phyloP scores from a whole-genome alignment of 2,329 filamentous ascomycete species.

The Aureobasidium sp. region DNA sequence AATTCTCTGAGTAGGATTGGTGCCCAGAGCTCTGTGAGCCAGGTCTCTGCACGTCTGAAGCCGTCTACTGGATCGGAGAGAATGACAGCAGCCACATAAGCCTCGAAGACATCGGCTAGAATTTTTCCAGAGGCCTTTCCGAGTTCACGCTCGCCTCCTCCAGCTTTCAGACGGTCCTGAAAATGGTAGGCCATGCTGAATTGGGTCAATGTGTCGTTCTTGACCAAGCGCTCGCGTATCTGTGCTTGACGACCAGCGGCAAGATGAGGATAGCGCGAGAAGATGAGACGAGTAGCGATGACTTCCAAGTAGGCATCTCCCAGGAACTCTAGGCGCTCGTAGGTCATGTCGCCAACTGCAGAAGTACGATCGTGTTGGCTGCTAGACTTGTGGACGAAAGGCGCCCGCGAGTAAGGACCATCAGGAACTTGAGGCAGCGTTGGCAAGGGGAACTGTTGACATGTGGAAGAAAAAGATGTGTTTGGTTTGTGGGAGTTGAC shows the following conservation, averaged over 20 bases:
- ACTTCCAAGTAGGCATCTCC: constrained; percentile 81
- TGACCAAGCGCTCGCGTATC: constrained; percentile 68
- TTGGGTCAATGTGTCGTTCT: constrained; percentile 65
- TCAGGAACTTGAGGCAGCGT: constrained; percentile 20
- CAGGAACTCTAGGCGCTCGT: constrained; percentile 81
- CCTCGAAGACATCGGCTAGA: constrained; percentile 80
- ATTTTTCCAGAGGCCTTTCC: constrained; percentile 60
- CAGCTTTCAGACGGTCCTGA: constrained; percentile 52
- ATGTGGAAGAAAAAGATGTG: constrained; percentile 4
- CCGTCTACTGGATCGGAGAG: constrained; percentile 58
- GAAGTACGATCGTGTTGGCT: constrained; percentile 17
- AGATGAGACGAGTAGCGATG: constrained; percentile 67
- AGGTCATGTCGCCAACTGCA: constrained; percentile 35
- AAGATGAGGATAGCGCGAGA: constrained; percentile 57
- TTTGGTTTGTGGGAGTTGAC: constrained; percentile 15
- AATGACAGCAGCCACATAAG: constrained; percentile 74
- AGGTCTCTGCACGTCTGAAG: constrained; percentile 51
- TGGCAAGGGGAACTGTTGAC: constrained; percentile 18
- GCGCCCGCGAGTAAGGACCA: constrained; percentile 18
- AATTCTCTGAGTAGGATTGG: constrained; percentile 42
- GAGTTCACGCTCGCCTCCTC: constrained; percentile 22
- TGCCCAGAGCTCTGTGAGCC: constrained; percentile 70
- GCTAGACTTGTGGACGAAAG: constrained; percentile 27
- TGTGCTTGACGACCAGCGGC: constrained; percentile 63
- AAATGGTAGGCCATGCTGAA: constrained; percentile 66